Evolutionary conservation across 768 basidiomycete genomes (phyloP), one percentile per base, ranked within the genome.

Genomic region (Lentinula guzmanii): DNA sequence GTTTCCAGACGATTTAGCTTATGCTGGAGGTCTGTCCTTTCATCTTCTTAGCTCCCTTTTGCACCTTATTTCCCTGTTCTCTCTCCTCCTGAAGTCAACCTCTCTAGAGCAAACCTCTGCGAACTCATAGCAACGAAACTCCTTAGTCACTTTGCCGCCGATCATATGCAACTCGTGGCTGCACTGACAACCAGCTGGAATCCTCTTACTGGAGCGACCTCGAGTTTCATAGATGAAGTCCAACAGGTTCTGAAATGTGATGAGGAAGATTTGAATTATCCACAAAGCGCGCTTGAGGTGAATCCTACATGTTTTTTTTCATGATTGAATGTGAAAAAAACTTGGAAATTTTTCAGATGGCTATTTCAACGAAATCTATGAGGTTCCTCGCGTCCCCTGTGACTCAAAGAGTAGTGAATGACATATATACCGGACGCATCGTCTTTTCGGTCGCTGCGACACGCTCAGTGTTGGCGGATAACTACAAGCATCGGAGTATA

Each of bases 91-190:
- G 39, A 31, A 60, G 55, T 66, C 15, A 65, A 62, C 18, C 15
- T 43, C 57, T 75, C 85, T 9, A 78, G 89, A 43, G 95, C 93
- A 4, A 86, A 80, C 34, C 79, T 95, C 9, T 95, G 93, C 73
- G 93, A 97, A 70, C 83, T 97, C 15, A 73, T 97, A 18, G 93
- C 95, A 8, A 86, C 93, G 77, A 97, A 97, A 68, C 82, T 95
- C 24, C 78, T 95, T 10, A 84, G 81, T 21, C 80, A 81, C 35
- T 95, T 91, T 68, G 86, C 90, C 1, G 81, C 82, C 4, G 84
- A 86, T 66, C 82, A 90, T 68, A 81, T 94, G n/a, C 84, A 89
- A 61, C 79, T 95, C 18, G 78, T 89, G 31, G 86, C 89, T 8
- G 89, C 91, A 31, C 74, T 98, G 55, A 94, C 91, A 0, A 87